Conservation (phyloP, 2,329 filamentous ascomycete genomes). For the Penicillium sp. region DNA sequence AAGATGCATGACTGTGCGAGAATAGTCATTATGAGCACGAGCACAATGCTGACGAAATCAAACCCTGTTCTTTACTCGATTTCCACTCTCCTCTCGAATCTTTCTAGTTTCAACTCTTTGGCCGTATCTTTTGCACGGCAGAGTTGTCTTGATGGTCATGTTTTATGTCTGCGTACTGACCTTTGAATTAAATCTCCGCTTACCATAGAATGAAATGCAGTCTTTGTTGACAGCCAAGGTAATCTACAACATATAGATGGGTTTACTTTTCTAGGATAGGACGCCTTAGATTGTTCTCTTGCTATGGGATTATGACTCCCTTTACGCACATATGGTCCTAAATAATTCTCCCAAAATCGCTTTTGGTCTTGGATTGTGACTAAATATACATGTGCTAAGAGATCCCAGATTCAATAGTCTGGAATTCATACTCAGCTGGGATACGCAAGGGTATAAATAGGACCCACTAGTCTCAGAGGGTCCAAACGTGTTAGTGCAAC, state of each 20-base stretch:
- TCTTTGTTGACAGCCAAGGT: constrained; percentile 19
- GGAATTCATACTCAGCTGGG: too few species aligned
- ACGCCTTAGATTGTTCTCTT: not conserved
- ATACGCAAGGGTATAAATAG: not conserved
- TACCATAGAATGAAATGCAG: constrained; percentile 26
- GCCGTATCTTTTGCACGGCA: constrained; percentile 4
- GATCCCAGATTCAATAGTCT: too few species aligned
- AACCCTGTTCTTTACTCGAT: constrained; percentile 1
- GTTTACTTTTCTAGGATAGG: too few species aligned
- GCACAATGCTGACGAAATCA: constrained; percentile 11
- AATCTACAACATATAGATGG: not conserved
- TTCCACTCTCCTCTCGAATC: not conserved
- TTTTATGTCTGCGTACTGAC: constrained; percentile 1
- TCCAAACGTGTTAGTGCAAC: not conserved
- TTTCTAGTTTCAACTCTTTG: constrained; percentile 3
- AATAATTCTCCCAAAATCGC: too few species aligned
- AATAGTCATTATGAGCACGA: constrained; percentile 16
- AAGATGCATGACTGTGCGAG: constrained; percentile 16
- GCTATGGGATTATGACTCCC: too few species aligned
- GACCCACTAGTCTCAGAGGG: constrained; percentile 1
- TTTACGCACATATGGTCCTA: too few species aligned
- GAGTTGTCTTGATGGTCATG: constrained; percentile 1
- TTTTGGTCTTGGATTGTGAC: too few species aligned
- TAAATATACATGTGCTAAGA: too few species aligned
- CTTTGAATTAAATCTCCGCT: constrained; percentile 3